These are phyloP conservation scores for Coemansia sp. DNA, from an alignment of 192 early-diverging fungal genomes.

Conservation along the genomic window DNA sequence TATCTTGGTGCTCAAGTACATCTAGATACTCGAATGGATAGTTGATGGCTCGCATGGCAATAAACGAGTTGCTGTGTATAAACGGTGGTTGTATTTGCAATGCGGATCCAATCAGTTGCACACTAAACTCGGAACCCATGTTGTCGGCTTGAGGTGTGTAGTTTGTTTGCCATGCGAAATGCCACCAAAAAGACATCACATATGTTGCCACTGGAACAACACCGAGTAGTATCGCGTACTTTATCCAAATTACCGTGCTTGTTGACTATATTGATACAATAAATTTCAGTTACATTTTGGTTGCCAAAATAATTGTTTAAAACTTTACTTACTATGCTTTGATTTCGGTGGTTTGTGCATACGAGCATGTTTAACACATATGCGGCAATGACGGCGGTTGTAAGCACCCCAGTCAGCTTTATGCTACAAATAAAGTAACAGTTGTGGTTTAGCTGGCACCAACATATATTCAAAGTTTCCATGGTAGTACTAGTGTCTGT, in stretches of 20 bases:
- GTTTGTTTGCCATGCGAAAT: conserved; percentile 75
- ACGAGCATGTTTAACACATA: neutral
- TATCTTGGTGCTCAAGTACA: conserved; percentile 49
- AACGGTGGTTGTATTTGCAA: conserved; percentile 75
- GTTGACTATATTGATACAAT: no score
- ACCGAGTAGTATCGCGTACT: neutral
- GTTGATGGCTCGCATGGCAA: conserved; percentile 74
- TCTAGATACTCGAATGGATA: conserved; percentile 82
- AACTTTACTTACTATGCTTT: neutral
- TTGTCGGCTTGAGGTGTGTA: conserved; percentile 80
- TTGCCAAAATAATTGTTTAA: no score
- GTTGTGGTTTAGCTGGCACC: neutral
- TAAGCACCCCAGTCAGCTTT: neutral
- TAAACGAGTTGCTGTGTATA: conserved; percentile 76
- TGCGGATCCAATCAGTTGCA: conserved; percentile 71
- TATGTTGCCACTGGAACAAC: conserved; percentile 75
- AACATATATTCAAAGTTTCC: no score
- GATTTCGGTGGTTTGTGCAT: neutral
- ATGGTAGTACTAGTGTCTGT: neutral
- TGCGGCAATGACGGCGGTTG: neutral
- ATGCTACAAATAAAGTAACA: neutral
- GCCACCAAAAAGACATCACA: conserved; percentile 69
- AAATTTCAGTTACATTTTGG: no score
- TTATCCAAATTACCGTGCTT: neutral
- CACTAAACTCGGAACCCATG: conserved; percentile 93